Base-by-base conservation (phyloP, 257 asterid genomes). In the Przewalskia tangutica region DNA sequence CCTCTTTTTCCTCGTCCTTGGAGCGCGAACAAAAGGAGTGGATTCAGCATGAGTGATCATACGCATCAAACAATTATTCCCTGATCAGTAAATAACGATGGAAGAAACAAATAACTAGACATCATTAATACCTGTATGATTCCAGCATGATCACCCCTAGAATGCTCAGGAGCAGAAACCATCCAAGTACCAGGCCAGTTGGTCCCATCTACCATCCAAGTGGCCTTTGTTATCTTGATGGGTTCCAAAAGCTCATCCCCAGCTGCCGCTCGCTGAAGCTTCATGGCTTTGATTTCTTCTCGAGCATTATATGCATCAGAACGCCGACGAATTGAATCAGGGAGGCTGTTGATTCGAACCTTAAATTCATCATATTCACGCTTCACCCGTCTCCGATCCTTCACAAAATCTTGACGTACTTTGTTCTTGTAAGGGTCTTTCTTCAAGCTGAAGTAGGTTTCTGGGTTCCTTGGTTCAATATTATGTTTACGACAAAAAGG, bases 181-280 rank as follows among this genome's bases (percentile, higher is more conserved):
- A 84, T 68, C 98, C 97, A 94, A 40, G 97, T 94, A 20, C 98
- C 97, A 0, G 97, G 98, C 98, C 98, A 94, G 85, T 94, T 93
- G 66, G 98, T 91, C 73, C 95, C 97, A 62, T 94, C 98, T 5
- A 97, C 97, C 98, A 94, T 94, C 98, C 98, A 94, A 8, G 96
- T 94, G 32, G 95, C 98, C 85, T 90, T 92, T 7, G 94, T 83
- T 55, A 92, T 87, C 88, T 94, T 94, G 84, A 94, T 84, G 70
- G 96, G 94, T 77, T 92, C 98, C 32, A 87, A 70, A 4, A 77
- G 54, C 81, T 91, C 95, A 85, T 92, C 97, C 18, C 91, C 97
- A 20, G 85, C 89, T 76, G 84, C 70, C 89, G 90, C 95, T 18
- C 97, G 89, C 71, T 93, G 91, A 60, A 81, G 91, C 85, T 90